A percentile compares a stretch with the other conserved stretches of the same genome.
phyloP scores from a whole-genome alignment of 768 basidiomycete species.

The Leccinellum albellum region DNA sequence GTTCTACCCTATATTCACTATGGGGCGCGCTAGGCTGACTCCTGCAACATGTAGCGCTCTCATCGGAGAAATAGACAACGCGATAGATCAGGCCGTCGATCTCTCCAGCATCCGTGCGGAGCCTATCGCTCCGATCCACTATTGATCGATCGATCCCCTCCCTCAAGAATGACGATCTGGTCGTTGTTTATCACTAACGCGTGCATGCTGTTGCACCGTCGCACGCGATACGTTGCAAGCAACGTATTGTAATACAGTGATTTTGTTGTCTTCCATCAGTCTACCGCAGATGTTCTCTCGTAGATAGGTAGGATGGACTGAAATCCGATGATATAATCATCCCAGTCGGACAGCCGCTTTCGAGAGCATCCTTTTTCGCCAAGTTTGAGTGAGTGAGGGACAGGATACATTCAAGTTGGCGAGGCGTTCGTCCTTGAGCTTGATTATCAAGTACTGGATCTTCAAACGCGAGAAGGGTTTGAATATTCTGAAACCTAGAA shows the following conservation, averaged over 20 bases:
- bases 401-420: no score
- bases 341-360: neutral
- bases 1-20: constrained; percentile 30
- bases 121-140: constrained; percentile 79
- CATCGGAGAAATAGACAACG: constrained; percentile 84
- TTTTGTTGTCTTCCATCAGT: neutral
- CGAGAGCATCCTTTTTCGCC: neutral
- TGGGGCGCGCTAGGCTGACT: neutral
- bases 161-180: neutral
- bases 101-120: constrained; percentile 78
- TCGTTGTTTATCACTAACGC: neutral
- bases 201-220: neutral
- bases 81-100: constrained; percentile 70
- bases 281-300: neutral
- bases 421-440: no score
- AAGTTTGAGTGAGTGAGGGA: neutral
- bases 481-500: neutral
- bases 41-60: constrained; percentile 47
- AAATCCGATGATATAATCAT: neutral
- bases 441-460: no score
- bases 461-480: no score
- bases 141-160: constrained; percentile 46
- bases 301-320: neutral
- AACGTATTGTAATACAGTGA: neutral
- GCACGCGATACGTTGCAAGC: neutral